Base-by-base conservation (phyloP, 805 yeast species). In the Candida golubevii region DNA sequence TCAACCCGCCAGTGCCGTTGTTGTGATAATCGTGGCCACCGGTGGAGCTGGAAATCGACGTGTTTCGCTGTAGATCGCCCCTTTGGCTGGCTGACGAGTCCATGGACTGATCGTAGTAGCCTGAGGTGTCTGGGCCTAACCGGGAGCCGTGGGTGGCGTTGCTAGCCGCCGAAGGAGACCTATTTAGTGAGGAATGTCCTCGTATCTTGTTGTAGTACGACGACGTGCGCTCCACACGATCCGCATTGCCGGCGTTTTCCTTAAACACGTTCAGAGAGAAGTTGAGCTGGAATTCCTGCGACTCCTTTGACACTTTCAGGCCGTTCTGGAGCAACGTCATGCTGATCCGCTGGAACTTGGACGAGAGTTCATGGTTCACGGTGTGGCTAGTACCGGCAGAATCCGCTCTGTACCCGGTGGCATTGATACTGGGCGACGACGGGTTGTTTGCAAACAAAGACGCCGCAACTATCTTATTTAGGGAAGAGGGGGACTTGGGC, bases 261-360 rank as follows among this genome's bases (percentile, higher is more conserved):
- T 57, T 53, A 35, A 64, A 60, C 13, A 67, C 66, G 45, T 71
- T 71, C 47, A 66, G 67, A 46, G 65, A 71, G 50, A 71, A 71
- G 12, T 61, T 53, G 38, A 53, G 60, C 60, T 69, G 65, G 47
- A 71, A 71, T 34, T 61, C 57, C 42, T 66, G 57, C 1, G 75
- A 70, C 45, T 69, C 74, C n/a, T 63, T 63, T 5, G 75, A 64
- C 0, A 70, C 60, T 10, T 42, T 42, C 41, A 46, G 46, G 30
- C 55, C 53, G 3, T 63, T 52, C 12, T 62, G 62, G 42, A 64
- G 69, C 26, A 71, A 51, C 1, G 75, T 68, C 38, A 59, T 47
- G 0, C 72, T 65, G 14, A 71, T 57, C 14, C 75, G 38, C 39
- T 65, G 64, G 46, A 71, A 71, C 46, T 67, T 68, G 6, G 49